A percentile compares a stretch with the other conserved stretches of the same genome.
phyloP scores from a whole-genome alignment of 1,284 basidiomycete genomes.

The Pyrrhoderma lamaoense region DNA sequence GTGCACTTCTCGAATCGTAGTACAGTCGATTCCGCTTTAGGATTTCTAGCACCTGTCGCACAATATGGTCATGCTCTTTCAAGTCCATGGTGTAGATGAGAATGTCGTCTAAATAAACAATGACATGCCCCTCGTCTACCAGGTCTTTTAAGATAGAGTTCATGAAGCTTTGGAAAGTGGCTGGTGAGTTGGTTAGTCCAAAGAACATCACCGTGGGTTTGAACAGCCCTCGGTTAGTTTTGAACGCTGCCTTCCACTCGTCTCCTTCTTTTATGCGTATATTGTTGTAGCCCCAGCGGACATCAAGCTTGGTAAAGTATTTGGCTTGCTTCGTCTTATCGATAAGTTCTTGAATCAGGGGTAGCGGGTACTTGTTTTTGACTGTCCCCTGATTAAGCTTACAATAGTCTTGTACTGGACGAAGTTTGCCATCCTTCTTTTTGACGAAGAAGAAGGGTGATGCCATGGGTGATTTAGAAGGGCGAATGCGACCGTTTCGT shows the following conservation, averaged over 20 bases:
- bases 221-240: conserved; percentile 27
- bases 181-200: conserved; percentile 34
- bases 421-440: conserved; percentile 36
- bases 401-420: conserved; percentile 37
- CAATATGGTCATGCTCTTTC: too few species aligned
- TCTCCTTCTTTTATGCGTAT: conserved; percentile 15
- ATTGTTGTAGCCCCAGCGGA: conserved; percentile 25
- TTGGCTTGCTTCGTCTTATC: conserved; percentile 23
- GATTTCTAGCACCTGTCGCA: too few species aligned
- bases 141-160: conserved; percentile 13
- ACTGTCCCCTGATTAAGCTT: conserved; percentile 34
- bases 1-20: too few species aligned
- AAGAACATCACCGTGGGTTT: conserved; percentile 30
- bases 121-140: not conserved
- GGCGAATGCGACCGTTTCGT: too few species aligned
- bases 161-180: conserved; percentile 26
- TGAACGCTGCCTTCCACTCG: conserved; percentile 22
- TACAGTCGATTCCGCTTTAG: too few species aligned
- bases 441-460: conserved; percentile 39
- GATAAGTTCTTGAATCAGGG: conserved; percentile 33
- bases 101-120: too few species aligned
- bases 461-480: conserved; percentile 30
- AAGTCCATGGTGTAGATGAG: too few species aligned
- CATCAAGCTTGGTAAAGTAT: conserved; percentile 29
- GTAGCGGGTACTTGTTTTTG: conserved; percentile 34